phyloP scores from a whole-genome alignment of 2,329 filamentous ascomycete genomes.

The Xylariales sp. region DNA sequence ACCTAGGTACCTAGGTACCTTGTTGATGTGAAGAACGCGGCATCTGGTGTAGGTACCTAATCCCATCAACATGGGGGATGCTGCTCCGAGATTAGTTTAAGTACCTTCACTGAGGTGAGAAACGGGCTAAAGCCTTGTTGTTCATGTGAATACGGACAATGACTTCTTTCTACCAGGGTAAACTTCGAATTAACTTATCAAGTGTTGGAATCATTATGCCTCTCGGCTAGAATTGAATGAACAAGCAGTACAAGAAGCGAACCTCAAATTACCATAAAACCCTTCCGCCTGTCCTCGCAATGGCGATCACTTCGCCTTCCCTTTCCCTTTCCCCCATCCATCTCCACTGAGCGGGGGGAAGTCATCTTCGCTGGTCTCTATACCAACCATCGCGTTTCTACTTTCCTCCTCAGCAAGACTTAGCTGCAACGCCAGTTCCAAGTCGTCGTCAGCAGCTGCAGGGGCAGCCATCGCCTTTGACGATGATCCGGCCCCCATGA shows the following conservation, averaged over 20 bases:
- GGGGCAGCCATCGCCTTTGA: constrained; percentile 40
- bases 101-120: too few relatives aligned
- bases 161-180: neutral
- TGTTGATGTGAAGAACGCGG: too few relatives aligned
- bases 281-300: neutral
- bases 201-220: constrained; percentile 24
- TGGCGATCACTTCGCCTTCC: constrained; percentile 27
- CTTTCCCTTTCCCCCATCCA: constrained; percentile 44
- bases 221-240: constrained; percentile 30
- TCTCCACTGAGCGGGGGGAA: constrained; percentile 46
- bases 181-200: constrained; percentile 5
- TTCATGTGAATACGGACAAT: too few relatives aligned
- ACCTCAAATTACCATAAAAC: neutral
- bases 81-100: too few relatives aligned
- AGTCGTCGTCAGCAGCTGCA: constrained; percentile 62
- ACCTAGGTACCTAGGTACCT: too few relatives aligned
- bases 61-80: too few relatives aligned
- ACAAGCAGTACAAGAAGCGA: constrained; percentile 19
- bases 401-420: constrained; percentile 68
- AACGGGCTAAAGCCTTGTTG: too few relatives aligned
- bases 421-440: constrained; percentile 69
- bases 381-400: constrained; percentile 43
- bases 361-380: constrained; percentile 41
- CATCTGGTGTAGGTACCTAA: too few relatives aligned
- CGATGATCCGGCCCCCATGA: constrained; percentile 42